Conservation (phyloP, 2,329 filamentous ascomycete species). For the Talaromyces sp. region DNA sequence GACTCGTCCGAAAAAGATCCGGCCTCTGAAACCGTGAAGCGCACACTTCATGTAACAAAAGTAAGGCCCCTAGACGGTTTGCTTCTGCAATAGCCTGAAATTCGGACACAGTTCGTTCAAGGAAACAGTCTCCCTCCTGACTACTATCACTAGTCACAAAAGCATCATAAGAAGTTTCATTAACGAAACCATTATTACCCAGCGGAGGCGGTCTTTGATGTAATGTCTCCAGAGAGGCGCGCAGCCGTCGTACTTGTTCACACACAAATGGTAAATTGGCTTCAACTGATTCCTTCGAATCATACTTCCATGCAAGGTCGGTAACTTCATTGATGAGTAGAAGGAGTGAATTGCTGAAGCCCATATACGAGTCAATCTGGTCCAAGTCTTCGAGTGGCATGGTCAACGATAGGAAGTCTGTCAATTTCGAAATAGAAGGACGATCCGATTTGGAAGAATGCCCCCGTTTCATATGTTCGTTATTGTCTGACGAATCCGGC, state of each 20-base stretch:
- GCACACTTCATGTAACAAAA: conserved; percentile 21
- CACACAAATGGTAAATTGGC: conserved; percentile 1
- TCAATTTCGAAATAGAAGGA: conserved; percentile 6
- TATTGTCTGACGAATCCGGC: not conserved
- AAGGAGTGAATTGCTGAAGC: conserved; percentile 22
- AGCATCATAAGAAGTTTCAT: not conserved
- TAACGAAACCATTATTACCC: not conserved
- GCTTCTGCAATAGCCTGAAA: conserved; percentile 23
- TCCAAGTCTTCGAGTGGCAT: conserved; percentile 18
- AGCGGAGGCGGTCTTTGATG: conserved; percentile 8
- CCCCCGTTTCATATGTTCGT: too few relatives aligned
- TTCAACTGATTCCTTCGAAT: conserved; percentile 13
- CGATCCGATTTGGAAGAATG: not conserved
- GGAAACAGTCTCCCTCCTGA: not conserved
- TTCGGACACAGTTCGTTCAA: conserved; percentile 7
- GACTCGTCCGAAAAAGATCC: not conserved
- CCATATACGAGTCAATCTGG: conserved; percentile 24
- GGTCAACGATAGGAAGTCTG: conserved; percentile 8
- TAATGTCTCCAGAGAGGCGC: not conserved
- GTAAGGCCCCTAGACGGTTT: conserved; percentile 21
- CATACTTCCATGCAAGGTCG: conserved; percentile 20
- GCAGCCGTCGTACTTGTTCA: not conserved
- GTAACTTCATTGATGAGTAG: conserved; percentile 22
- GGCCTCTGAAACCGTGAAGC: conserved; percentile 10
- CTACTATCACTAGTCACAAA: not conserved